Conservation (phyloP, 1,139 yeast species). For the Kazachstania sp. region DNA sequence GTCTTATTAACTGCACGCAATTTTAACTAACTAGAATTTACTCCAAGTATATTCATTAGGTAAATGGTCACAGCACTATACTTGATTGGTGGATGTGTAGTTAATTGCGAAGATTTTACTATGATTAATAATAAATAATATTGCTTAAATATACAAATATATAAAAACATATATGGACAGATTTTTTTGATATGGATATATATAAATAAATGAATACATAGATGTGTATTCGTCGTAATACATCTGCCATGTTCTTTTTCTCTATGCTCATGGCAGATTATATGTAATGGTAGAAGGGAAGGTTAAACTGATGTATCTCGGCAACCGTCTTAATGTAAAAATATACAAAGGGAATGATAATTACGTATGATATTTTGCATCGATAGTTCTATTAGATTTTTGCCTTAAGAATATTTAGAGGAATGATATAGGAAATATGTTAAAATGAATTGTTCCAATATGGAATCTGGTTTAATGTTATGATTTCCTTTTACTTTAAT, state of each 20-base stretch:
- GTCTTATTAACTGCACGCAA: too few relatives aligned
- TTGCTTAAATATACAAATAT: background rate
- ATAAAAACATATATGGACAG: background rate
- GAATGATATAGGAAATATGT: background rate
- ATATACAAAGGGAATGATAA: too few relatives aligned
- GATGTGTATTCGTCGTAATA: background rate
- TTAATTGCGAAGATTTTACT: too few relatives aligned
- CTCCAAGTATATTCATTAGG: too few relatives aligned
- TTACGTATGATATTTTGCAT: background rate
- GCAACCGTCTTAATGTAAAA: too few relatives aligned
- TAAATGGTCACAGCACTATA: too few relatives aligned
- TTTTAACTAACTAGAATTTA: too few relatives aligned
- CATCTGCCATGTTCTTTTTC: background rate
- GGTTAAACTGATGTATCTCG: too few relatives aligned
- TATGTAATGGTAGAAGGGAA: too few relatives aligned
- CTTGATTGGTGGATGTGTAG: too few relatives aligned
- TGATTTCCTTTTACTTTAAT: conserved; percentile 49
- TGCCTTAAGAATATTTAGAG: conserved; percentile 6
- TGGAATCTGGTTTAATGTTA: background rate
- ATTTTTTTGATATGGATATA: background rate
- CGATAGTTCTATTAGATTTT: background rate
- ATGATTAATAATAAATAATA: background rate
- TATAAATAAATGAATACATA: background rate
- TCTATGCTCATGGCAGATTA: background rate
- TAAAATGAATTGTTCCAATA: background rate